These are phyloP conservation scores for Saccharomyces eubayanus DNA, from an alignment of 805 yeast species.

Conservation along the genomic window DNA sequence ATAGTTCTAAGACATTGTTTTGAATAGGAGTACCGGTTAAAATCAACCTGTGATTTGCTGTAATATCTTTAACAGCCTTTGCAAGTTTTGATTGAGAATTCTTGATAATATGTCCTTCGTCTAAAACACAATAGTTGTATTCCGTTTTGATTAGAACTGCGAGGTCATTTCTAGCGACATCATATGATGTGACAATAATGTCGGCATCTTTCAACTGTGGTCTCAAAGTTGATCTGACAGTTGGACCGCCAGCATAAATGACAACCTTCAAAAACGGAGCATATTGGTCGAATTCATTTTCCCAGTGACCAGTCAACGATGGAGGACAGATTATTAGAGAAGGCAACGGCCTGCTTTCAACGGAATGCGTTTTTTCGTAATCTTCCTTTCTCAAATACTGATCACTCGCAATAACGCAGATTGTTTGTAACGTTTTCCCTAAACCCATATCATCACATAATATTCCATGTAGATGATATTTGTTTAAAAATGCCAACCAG, in stretches of 20 bases:
- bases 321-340: slow-evolving; percentile 93
- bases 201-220: slow-evolving; percentile 51
- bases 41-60: slow-evolving; percentile 83
- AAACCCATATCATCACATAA: slow-evolving; percentile 99
- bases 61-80: slow-evolving; percentile 71
- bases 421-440: slow-evolving; percentile 94
- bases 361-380: slow-evolving; percentile 46
- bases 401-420: slow-evolving; percentile 94
- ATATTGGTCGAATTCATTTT: slow-evolving; percentile 82
- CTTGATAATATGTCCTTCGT: slow-evolving; percentile 96
- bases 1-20: slow-evolving; percentile 88
- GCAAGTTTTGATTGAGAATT: slow-evolving; percentile 83
- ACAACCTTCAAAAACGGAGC: slow-evolving; percentile 78
- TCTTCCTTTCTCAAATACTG: slow-evolving; percentile 78
- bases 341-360: slow-evolving; percentile 68
- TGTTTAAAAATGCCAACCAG: slow-evolving; percentile 93
- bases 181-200: slow-evolving; percentile 89
- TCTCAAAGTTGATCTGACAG: slow-evolving; percentile 51
- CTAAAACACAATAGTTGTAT: slow-evolving; percentile 90
- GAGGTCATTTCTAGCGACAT: slow-evolving; percentile 89
- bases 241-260: slow-evolving; percentile 92
- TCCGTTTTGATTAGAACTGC: slow-evolving; percentile 50
- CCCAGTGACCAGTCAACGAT: slow-evolving; percentile 98
- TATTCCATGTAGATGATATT: slow-evolving; percentile 92
- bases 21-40: slow-evolving; percentile 97